Percentiles rank a stretch among this genome's conserved stretches.
phyloP scores from a whole-genome alignment of 306 rosid genomes.

The Sphenostylis stenocarpa region DNA sequence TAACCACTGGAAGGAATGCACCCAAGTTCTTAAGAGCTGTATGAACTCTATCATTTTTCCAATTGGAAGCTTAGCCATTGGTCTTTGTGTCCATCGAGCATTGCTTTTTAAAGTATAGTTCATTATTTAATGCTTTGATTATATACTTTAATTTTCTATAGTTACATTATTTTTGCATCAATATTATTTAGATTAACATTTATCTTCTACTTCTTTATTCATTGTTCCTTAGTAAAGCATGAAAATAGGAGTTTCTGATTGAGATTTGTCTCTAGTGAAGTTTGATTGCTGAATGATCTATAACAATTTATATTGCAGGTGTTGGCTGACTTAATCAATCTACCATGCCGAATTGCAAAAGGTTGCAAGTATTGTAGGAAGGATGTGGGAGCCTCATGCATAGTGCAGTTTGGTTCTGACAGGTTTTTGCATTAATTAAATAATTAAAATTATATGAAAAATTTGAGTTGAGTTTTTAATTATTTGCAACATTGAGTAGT shows the following conservation, averaged over 20 bases:
- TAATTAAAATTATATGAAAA: conserved; percentile 13
- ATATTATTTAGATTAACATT: not conserved
- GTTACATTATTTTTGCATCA: conserved; percentile 16
- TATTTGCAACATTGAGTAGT: not conserved
- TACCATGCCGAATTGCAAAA: conserved; percentile 92
- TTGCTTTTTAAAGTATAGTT: conserved; percentile 77
- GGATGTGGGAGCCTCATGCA: conserved; percentile 80
- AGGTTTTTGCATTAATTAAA: conserved; percentile 47
- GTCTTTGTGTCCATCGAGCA: conserved; percentile 95
- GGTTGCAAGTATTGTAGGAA: conserved; percentile 86
- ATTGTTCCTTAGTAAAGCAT: not conserved
- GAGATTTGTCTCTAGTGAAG: conserved; percentile 16
- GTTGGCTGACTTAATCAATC: conserved; percentile 76
- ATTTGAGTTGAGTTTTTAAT: conserved; percentile 23
- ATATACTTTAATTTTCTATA: conserved; percentile 7
- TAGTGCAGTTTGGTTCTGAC: conserved; percentile 74
- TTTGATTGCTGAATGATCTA: not conserved
- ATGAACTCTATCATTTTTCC: conserved; percentile 79
- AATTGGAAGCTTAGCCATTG: conserved; percentile 78
- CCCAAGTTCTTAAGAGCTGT: conserved; percentile 59
- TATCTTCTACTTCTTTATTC: conserved; percentile 6
- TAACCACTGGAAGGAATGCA: conserved; percentile 64
- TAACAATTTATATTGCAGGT: conserved; percentile 58
- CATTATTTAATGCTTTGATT: conserved; percentile 22
- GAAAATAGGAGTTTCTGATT: not conserved